Percentiles rank a stretch among this genome's conserved stretches.
Evolutionary conservation across 441 rosid genomes (phyloP).

Genomic region (Melastoma candidum): DNA sequence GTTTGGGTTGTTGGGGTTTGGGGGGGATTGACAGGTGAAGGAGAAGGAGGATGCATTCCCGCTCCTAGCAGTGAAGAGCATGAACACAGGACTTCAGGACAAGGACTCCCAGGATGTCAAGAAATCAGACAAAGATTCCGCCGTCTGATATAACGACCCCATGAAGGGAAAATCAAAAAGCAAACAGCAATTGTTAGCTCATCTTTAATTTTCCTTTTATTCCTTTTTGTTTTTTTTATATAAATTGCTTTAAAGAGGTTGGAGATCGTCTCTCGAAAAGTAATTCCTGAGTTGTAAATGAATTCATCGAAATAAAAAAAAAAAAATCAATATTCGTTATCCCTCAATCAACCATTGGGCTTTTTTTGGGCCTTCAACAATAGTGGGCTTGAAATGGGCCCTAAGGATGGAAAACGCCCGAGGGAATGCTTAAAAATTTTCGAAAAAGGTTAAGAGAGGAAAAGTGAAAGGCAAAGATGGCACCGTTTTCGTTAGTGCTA

Average conservation of each 20-base stretch:
- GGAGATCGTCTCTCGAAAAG: conserved; percentile 2
- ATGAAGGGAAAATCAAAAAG: too few relatives aligned
- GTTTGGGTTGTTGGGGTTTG: not conserved
- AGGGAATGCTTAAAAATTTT: not conserved
- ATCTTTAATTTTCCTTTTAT: too few relatives aligned
- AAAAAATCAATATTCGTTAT: too few relatives aligned
- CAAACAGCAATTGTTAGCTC: too few relatives aligned
- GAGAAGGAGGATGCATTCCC: conserved; percentile 58
- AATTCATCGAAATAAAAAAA: conserved; percentile 23
- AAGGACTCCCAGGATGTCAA: conserved; percentile 59
- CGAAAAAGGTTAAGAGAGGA: not conserved
- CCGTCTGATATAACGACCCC: conserved; percentile 30
- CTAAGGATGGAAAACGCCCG: not conserved
- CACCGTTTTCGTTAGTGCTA: too few relatives aligned
- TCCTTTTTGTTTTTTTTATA: not conserved
- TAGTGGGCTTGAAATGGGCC: too few relatives aligned
- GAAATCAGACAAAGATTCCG: conserved; percentile 54
- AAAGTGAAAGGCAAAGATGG: not conserved
- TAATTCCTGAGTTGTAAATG: conserved; percentile 24
- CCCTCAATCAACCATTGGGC: too few relatives aligned
- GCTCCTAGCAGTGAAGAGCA: conserved; percentile 28
- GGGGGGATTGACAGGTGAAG: conserved; percentile 34
- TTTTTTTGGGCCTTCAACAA: too few relatives aligned
- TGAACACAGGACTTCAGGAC: conserved; percentile 26
- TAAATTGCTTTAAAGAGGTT: not conserved